Percentiles rank a stretch among this genome's conserved stretches.
Conservation (phyloP, 2,329 filamentous ascomycete genomes). For the Pseudogymnoascus sp. region DNA sequence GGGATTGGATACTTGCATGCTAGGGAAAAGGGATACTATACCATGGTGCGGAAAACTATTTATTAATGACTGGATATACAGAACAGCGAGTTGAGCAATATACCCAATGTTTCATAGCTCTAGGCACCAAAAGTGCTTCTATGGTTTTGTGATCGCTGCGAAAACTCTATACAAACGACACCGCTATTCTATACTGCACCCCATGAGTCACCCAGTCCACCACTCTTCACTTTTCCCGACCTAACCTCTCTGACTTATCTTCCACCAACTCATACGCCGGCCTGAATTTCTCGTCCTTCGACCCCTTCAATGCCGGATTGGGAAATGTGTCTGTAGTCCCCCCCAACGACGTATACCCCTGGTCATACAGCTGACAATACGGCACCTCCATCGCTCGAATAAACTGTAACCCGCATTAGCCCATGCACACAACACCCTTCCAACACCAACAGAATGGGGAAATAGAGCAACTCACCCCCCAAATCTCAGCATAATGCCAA, state of each 20-base stretch:
- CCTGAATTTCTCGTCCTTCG: conserved; percentile 41
- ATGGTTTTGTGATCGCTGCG: not conserved
- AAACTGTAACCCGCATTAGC: conserved; percentile 47
- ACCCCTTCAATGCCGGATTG: conserved; percentile 64
- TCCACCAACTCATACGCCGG: conserved; percentile 70
- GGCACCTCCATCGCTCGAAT: conserved; percentile 69
- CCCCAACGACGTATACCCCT: conserved; percentile 86
- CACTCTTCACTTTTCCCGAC: conserved; percentile 43
- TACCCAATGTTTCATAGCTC: conserved; percentile 4
- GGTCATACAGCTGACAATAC: conserved; percentile 83
- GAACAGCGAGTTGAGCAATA: conserved; percentile 2
- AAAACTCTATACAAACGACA: conserved; percentile 7
- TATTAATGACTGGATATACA: conserved; percentile 5
- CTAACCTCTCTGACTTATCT: conserved; percentile 72
- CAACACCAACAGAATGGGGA: not conserved
- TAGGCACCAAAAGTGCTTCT: conserved; percentile 2
- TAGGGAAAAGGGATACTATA: not conserved
- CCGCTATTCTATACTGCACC: not conserved
- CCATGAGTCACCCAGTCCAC: not conserved
- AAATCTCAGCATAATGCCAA: conserved; percentile 94
- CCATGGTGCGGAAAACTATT: not conserved
- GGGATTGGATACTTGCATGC: not conserved
- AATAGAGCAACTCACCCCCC: conserved; percentile 59
- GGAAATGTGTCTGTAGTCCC: conserved; percentile 82
- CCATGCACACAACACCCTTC: conserved; percentile 9